A percentile compares a stretch with the other conserved stretches of the same genome.
Evolutionary conservation across 208 protist genomes (phyloP).

Genomic region (Endotrypanum monterogeii): DNA sequence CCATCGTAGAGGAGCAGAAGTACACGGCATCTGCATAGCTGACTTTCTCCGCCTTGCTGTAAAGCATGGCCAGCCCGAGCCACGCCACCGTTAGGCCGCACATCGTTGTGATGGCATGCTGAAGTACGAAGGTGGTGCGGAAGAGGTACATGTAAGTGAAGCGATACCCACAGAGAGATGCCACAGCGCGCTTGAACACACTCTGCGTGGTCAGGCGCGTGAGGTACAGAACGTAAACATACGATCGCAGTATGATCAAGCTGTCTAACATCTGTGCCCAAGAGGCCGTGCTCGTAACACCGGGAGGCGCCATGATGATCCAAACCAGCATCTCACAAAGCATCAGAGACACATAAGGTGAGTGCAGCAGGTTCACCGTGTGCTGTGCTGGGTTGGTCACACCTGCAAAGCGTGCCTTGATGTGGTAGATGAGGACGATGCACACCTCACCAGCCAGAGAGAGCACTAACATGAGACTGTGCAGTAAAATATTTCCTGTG

Average conservation of each 20-base stretch:
- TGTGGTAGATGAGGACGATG: constrained; percentile 53
- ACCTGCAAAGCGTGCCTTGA: constrained; percentile 59
- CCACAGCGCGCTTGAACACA: constrained; percentile 54
- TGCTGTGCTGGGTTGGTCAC: constrained; percentile 41
- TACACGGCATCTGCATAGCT: constrained; percentile 51
- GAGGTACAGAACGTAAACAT: constrained; percentile 63
- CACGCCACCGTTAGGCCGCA: constrained; percentile 34
- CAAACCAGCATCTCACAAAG: constrained; percentile 69
- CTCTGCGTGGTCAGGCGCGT: constrained; percentile 33
- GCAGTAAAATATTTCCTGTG: constrained; percentile 38
- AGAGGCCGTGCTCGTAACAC: constrained; percentile 19
- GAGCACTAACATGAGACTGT: constrained; percentile 50
- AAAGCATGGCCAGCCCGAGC: constrained; percentile 45
- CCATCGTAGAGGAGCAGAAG: constrained; percentile 56
- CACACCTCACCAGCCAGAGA: constrained; percentile 54
- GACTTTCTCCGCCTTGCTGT: constrained; percentile 48
- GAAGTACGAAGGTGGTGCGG: constrained; percentile 35
- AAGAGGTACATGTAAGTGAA: constrained; percentile 46
- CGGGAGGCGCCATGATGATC: constrained; percentile 66
- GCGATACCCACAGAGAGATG: constrained; percentile 47
- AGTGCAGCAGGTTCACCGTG: constrained; percentile 54
- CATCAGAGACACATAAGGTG: constrained; percentile 40
- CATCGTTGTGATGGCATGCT: constrained; percentile 22
- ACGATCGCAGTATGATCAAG: constrained; percentile 64
- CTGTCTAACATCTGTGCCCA: constrained; percentile 51